phyloP scores from a whole-genome alignment of 2,329 filamentous ascomycete genomes.

The Gliomastix tumulicola region DNA sequence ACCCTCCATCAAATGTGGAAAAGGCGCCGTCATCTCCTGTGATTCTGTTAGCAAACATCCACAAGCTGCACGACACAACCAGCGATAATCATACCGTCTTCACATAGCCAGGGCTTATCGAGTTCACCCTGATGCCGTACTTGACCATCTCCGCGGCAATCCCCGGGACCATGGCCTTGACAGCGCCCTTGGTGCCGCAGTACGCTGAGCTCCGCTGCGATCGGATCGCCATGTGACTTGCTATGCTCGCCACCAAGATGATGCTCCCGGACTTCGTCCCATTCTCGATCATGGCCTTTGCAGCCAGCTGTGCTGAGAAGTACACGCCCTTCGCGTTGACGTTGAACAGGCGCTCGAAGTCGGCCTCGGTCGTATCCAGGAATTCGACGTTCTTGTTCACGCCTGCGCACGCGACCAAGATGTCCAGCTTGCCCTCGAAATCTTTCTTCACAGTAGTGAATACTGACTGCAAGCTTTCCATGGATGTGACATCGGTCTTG shows the following conservation, averaged over 20 bases:
- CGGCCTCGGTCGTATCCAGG: conserved; percentile 52
- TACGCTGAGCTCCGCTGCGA: conserved; percentile 33
- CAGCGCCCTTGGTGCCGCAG: conserved; percentile 15
- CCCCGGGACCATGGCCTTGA: conserved; percentile 14
- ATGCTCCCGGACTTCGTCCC: conserved; percentile 43
- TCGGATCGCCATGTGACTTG: conserved; percentile 40
- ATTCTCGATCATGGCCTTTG: conserved; percentile 42
- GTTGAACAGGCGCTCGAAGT: conserved; percentile 56
- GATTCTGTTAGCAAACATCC: no score
- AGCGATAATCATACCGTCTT: no score
- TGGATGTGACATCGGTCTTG: conserved; percentile 39
- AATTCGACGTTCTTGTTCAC: conserved; percentile 52
- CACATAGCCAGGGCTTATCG: conserved; percentile 35
- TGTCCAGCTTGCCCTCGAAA: conserved; percentile 42
- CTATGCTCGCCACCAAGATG: conserved; percentile 45
- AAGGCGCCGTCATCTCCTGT: conserved; percentile 36
- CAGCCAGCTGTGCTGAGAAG: conserved; percentile 43
- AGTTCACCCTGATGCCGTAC: conserved; percentile 37
- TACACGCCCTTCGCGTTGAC: conserved; percentile 63
- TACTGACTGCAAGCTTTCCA: conserved; percentile 41
- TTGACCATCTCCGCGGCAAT: conserved; percentile 17
- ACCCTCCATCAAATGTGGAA: conserved; percentile 35
- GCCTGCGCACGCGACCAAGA: conserved; percentile 52
- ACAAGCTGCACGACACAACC: no score
- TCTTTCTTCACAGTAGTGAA: conserved; percentile 35